phyloP scores from a whole-genome alignment of 129 eudicot genomes.

The Flaveria brownii region DNA sequence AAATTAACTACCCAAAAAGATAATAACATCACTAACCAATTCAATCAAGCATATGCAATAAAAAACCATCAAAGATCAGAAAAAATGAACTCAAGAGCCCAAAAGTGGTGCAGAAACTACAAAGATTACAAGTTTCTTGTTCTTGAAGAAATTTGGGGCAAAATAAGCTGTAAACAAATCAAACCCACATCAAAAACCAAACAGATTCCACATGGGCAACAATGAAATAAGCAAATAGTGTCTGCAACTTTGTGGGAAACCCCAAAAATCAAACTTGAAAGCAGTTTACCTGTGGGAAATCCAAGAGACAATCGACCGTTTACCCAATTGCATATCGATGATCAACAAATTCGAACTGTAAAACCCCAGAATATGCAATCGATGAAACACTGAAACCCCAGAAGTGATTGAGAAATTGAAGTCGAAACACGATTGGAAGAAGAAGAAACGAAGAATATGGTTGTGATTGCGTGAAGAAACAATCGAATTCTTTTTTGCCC shows the following conservation, averaged over 20 bases:
- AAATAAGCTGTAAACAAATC: constrained; percentile 30
- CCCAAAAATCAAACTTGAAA: neutral
- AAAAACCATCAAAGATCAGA: neutral
- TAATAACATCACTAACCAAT: constrained; percentile 22
- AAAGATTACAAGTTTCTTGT: constrained; percentile 2
- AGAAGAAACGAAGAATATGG: constrained; percentile 26
- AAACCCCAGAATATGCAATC: constrained; percentile 35
- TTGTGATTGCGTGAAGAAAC: constrained; percentile 39
- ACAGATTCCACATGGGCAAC: constrained; percentile 16
- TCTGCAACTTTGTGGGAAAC: neutral
- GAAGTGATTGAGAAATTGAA: neutral
- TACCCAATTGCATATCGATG: too few species aligned
- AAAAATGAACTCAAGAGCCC: too few species aligned
- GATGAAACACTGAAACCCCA: constrained; percentile 27
- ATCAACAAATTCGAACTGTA: neutral
- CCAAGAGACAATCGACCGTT: constrained; percentile 17
- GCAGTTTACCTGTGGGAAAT: constrained; percentile 41
- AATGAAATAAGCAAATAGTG: neutral
- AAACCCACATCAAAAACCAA: constrained; percentile 26
- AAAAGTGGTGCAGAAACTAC: too few species aligned
- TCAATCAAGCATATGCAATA: constrained; percentile 21
- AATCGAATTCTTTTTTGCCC: constrained; percentile 8
- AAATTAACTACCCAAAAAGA: neutral
- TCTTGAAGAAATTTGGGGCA: constrained; percentile 19
- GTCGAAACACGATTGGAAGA: constrained; percentile 13